Evolutionary conservation across 345 rosid genomes (phyloP), one percentile per base, ranked within the genome.

Genomic region (Eucalyptus viminalis): DNA sequence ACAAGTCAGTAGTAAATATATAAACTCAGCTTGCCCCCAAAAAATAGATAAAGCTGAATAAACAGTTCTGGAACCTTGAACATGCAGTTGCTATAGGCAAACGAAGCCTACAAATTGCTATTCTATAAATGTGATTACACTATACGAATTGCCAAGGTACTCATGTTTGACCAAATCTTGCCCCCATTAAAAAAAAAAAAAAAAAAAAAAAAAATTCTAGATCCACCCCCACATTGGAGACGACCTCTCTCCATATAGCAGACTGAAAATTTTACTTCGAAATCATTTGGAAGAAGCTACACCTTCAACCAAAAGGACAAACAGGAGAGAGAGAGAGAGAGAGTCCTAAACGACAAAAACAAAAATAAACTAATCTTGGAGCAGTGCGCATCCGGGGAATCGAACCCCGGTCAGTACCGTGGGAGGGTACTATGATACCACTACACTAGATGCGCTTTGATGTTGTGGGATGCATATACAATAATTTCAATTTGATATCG

Each of bases 391-490:
- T 95, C 97, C 97, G 92, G 96, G 98, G 98, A 95, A 95, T 96
- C 98, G 96, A 96, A 95, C 99, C 97, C 97, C 92, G 96, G 97
- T 95, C 97, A 95, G 96, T 93, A 95, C 98, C 98, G 96, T 95
- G 98, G 98, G 98, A 95, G 99, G 98, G 98, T 96, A 94, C 97
- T 94, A 95, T 95, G 98, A 95, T 95, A 96, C 98, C 97, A 94
- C 98, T 94, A 97, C 98, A 97, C 97, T 88, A 94, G 95, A 95
- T 95, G 98, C 98, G 98, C 96, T 21, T 49, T 9, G 2, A 2
- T n/a, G 62, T 1, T 50, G 54, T 31, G 0, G 15, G 0, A 17
- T 0, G 3, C 22, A 7, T 40, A 40, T 40, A 40, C 5, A 40
- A 40, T 40, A 1, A 5, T 40, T 40, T 51, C 2, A 45, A 8